Evolutionary conservation across 2,329 filamentous ascomycete genomes (phyloP), one percentile per base, ranked within the genome.

Genomic region (Penicillium psychrosexuale): DNA sequence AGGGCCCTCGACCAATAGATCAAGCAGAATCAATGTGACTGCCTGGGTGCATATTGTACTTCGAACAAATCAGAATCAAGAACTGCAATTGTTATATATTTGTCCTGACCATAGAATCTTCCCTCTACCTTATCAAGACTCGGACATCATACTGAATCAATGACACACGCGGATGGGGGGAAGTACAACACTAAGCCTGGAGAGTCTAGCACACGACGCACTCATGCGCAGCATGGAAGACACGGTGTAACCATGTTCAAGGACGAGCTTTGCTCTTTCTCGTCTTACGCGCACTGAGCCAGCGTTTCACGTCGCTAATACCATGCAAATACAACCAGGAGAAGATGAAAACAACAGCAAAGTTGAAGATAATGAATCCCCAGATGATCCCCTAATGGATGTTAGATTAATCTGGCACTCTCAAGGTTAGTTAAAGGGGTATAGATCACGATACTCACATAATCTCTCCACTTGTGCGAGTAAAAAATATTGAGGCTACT

Each of bases 331-430:
- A 84, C 1, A 84, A 58, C 80, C 80, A 84, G 0, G 78, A 81
- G 59, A 79, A 77, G 9, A 75, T 34, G 56, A 82, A 83, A 8
- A 84, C 78, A 0, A 78, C 68, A 0, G 69, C 60, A 53, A 85
- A 88, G 58, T 90, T 89, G 65, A 88, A 89, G 1, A 80, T 67
- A 19, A 86, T 82, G 63, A 82, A 89, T 0, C 76, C 83, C 67
- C 79, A 84, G 61, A 87, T 84, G 48, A 88, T 83, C 2, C 85
- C 80, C 73, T 74, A n/a, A 24, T 1, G 24, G 13, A 45, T 24
- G 39, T 51, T 27, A 55, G 39, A 24, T 31, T 27, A 5, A 6
- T 17, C 9, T 39, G 30, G 49, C 22, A 5, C 7, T 24, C 31
- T 8, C 22, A 17, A 33, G 3, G 3, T 22, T 15, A 7, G 19